These are phyloP conservation scores for Saccharomyces hybrid DNA, from an alignment of 1,139 yeast genomes.

Conservation along the genomic window DNA sequence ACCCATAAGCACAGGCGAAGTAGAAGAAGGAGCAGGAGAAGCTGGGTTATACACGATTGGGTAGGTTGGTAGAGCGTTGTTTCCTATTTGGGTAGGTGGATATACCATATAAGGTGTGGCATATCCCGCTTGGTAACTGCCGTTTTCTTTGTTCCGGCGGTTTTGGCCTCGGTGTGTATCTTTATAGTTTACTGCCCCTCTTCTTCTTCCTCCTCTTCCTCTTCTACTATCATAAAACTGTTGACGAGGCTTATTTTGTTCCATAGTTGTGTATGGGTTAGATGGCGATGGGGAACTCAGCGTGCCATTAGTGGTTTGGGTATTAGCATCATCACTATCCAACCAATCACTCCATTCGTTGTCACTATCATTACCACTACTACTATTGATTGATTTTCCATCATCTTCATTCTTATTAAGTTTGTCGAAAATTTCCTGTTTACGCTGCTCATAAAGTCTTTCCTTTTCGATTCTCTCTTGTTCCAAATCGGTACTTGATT, in stretches of 20 bases:
- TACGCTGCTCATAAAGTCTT: conserved; percentile 17
- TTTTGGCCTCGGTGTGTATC: conserved; percentile 2
- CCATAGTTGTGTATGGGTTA: background rate
- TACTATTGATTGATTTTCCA: conserved; percentile 1
- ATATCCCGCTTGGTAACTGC: conserved; percentile 4
- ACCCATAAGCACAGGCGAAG: background rate
- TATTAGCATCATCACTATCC: background rate
- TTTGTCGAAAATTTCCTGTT: conserved; percentile 18
- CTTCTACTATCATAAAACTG: background rate
- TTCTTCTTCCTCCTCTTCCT: conserved; percentile 2
- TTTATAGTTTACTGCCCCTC: conserved; percentile 1
- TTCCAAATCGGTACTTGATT: conserved; percentile 10
- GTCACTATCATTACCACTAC: background rate
- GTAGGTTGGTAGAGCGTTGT: background rate
- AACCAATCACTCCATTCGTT: background rate
- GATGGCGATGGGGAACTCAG: conserved; percentile 5
- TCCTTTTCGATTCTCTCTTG: conserved; percentile 17
- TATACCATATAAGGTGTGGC: conserved; percentile 16
- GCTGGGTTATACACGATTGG: background rate
- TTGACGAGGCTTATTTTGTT: background rate
- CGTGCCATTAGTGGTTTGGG: conserved; percentile 2
- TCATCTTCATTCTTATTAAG: conserved; percentile 6
- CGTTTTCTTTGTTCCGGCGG: conserved; percentile 4
- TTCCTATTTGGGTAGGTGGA: conserved; percentile 6
- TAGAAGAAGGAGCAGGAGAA: background rate